Percentiles rank a stretch among this genome's conserved stretches.
phyloP scores from a whole-genome alignment of 1,139 yeast genomes.

The Pichia sp. region DNA sequence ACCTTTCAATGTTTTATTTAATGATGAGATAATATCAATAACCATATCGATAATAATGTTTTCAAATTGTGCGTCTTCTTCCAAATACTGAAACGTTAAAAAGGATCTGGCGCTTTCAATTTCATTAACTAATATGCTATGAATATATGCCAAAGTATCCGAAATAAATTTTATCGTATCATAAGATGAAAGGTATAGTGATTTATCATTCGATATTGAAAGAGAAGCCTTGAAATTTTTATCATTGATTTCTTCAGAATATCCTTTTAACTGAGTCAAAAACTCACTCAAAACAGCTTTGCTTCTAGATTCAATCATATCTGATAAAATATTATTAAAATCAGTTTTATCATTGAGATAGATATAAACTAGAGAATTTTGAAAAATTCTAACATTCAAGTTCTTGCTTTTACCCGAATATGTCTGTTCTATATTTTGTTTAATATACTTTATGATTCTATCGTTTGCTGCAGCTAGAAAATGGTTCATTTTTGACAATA shows the following conservation, averaged over 20 bases:
- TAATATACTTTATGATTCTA: slow-evolving; percentile 34
- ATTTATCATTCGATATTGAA: slow-evolving; percentile 17
- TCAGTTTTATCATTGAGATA: slow-evolving; percentile 26
- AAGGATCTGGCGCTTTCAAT: slow-evolving; percentile 60
- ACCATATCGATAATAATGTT: slow-evolving; percentile 31
- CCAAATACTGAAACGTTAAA: slow-evolving; percentile 31
- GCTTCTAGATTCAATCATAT: slow-evolving; percentile 53
- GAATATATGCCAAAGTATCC: slow-evolving; percentile 83
- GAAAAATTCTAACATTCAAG: slow-evolving; percentile 14
- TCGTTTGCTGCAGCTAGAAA: slow-evolving; percentile 45
- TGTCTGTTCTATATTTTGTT: slow-evolving; percentile 21
- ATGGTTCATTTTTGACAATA: slow-evolving; percentile 54
- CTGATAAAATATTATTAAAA: slow-evolving; percentile 44
- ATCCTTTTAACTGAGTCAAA: slow-evolving; percentile 39
- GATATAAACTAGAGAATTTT: slow-evolving; percentile 23
- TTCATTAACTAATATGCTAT: slow-evolving; percentile 84
- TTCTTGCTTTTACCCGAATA: slow-evolving; percentile 14
- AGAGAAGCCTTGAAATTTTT: neutral
- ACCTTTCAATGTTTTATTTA: slow-evolving; percentile 42
- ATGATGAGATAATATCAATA: slow-evolving; percentile 38
- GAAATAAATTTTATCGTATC: slow-evolving; percentile 82
- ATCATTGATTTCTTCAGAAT: slow-evolving; percentile 18
- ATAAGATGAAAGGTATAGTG: slow-evolving; percentile 60
- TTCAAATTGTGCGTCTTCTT: slow-evolving; percentile 19
- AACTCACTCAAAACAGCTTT: slow-evolving; percentile 52